These are phyloP conservation scores for Neopestalotiopsis rosae DNA, from an alignment of 2,329 filamentous ascomycete species.

Conservation along the genomic window DNA sequence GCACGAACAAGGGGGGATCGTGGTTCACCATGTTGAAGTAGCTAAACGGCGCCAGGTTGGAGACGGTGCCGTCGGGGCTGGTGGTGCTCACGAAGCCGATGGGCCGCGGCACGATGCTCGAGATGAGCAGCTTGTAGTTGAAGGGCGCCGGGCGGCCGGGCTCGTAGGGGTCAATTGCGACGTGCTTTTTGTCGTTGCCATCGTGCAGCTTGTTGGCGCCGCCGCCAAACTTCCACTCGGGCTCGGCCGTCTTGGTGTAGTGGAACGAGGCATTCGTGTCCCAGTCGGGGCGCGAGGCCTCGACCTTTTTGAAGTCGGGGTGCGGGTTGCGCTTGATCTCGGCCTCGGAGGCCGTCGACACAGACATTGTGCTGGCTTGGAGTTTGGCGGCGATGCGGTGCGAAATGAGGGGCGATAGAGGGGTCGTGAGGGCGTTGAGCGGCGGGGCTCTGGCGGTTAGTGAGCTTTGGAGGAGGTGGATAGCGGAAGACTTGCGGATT, in stretches of 20 bases:
- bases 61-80: slow-evolving; percentile 61
- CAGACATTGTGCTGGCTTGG: slow-evolving; percentile 28
- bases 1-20: slow-evolving; percentile 83
- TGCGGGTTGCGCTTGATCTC: slow-evolving; percentile 69
- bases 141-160: slow-evolving; percentile 67
- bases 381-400: slow-evolving; percentile 14
- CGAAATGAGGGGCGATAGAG: slow-evolving; percentile 11
- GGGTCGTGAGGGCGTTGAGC: slow-evolving; percentile 10
- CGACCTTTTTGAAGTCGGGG: slow-evolving; percentile 76
- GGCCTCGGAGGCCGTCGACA: slow-evolving; percentile 30
- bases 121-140: slow-evolving; percentile 95
- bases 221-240: slow-evolving; percentile 68
- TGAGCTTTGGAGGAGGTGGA: slow-evolving; percentile 9
- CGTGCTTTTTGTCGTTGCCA: slow-evolving; percentile 51
- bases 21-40: slow-evolving; percentile 86
- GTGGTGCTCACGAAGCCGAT: slow-evolving; percentile 69
- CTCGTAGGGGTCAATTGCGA: slow-evolving; percentile 82
- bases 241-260: slow-evolving; percentile 67
- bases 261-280: slow-evolving; percentile 52
- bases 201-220: slow-evolving; percentile 63
- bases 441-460: slow-evolving; percentile 7
- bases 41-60: slow-evolving; percentile 85
- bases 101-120: slow-evolving; percentile 80
- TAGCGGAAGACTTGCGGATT: not conserved
- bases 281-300: slow-evolving; percentile 69